phyloP scores from a whole-genome alignment of 495 filamentous ascomycete genomes.

The Neurospora tetraspora region DNA sequence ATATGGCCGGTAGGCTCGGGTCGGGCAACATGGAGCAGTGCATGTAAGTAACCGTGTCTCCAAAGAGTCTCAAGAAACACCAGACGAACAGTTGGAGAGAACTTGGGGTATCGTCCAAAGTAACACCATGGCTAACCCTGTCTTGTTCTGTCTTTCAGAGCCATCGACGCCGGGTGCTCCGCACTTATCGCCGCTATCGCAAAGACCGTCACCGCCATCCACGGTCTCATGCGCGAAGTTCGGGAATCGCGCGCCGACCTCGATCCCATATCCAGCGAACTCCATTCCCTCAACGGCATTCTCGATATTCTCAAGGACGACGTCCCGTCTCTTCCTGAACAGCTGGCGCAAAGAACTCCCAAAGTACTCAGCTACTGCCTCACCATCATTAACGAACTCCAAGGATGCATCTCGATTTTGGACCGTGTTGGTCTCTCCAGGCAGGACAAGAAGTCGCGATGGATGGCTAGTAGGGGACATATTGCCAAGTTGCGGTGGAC shows the following conservation, averaged over 20 bases:
- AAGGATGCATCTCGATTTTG: conserved; percentile 21
- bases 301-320: conserved; percentile 38
- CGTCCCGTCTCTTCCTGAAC: conserved; percentile 24
- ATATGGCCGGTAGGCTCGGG: not conserved
- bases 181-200: conserved; percentile 26
- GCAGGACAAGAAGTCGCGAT: conserved; percentile 31
- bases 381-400: conserved; percentile 25
- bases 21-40: not conserved
- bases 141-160: conserved; percentile 13
- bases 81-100: not conserved
- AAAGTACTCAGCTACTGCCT: conserved; percentile 26
- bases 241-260: conserved; percentile 37
- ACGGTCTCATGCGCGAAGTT: conserved; percentile 33
- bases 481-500: conserved; percentile 23
- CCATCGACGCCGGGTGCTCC: conserved; percentile 33
- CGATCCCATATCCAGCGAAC: conserved; percentile 35
- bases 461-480: conserved; percentile 27
- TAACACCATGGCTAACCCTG: not conserved
- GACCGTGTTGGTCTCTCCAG: conserved; percentile 19
- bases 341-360: conserved; percentile 27
- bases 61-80: not conserved
- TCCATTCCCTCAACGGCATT: conserved; percentile 37
- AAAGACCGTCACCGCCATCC: conserved; percentile 18
- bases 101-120: not conserved
- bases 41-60: not conserved